Conservation (phyloP, 345 rosid genomes). For the Lenwebbia sp. region DNA sequence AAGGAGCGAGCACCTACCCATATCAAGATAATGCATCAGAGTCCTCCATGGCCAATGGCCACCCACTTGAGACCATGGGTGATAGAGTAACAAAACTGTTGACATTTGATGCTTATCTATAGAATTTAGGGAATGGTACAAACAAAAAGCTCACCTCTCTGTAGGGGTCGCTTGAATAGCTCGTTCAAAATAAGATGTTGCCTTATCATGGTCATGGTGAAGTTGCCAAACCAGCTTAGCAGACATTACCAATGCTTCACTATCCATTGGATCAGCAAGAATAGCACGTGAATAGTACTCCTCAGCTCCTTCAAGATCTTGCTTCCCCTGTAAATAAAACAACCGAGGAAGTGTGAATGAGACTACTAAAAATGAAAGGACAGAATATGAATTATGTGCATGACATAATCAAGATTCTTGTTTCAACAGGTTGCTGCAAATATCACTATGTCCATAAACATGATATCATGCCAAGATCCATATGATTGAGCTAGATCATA, state of each 20-base stretch:
- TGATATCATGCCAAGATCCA: not conserved
- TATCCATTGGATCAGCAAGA: constrained; percentile 39
- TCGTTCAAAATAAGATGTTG: constrained; percentile 44
- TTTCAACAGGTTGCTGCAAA: not conserved
- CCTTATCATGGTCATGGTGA: constrained; percentile 42
- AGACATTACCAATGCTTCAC: constrained; percentile 50
- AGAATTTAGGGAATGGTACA: not conserved
- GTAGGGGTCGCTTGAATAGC: constrained; percentile 53
- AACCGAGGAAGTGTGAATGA: not conserved
- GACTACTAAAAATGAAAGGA: not conserved
- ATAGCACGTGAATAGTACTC: constrained; percentile 32
- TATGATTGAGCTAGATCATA: not conserved
- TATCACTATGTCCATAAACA: not conserved
- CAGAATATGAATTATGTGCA: not conserved
- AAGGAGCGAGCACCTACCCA: not conserved
- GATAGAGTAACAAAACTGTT: not conserved
- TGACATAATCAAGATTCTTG: not conserved
- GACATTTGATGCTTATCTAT: not conserved
- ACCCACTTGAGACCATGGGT: not conserved
- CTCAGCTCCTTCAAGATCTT: constrained; percentile 30
- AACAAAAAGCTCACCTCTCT: constrained; percentile 35
- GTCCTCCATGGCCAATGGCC: not conserved
- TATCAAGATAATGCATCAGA: not conserved
- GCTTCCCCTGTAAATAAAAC: constrained; percentile 24
- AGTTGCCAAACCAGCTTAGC: constrained; percentile 65